Percentiles rank a stretch among this genome's conserved stretches.
These are phyloP conservation scores for Lecanicillium sp. DNA, from an alignment of 2,329 filamentous ascomycete species.

Conservation along the genomic window DNA sequence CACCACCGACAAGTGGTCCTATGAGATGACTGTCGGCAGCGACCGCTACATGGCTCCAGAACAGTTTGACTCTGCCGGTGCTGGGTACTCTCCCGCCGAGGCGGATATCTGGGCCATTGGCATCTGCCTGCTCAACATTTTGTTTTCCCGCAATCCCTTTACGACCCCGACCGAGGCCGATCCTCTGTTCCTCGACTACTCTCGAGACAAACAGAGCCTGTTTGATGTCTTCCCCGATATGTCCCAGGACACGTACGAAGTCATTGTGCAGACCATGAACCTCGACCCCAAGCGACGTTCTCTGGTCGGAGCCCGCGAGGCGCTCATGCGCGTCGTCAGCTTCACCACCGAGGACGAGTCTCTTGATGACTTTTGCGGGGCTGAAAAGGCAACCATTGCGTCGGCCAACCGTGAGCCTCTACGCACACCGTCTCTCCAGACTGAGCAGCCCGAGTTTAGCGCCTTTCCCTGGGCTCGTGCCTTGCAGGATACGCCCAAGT, in stretches of 20 bases:
- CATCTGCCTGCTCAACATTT: constrained; percentile 89
- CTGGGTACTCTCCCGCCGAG: constrained; percentile 84
- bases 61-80: constrained; percentile 83
- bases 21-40: constrained; percentile 88
- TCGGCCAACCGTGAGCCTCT: constrained; percentile 91
- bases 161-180: constrained; percentile 85
- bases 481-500: constrained; percentile 65
- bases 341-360: constrained; percentile 92
- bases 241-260: constrained; percentile 96
- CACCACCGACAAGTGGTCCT: constrained; percentile 81
- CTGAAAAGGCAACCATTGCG: constrained; percentile 66
- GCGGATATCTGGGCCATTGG: constrained; percentile 97
- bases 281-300: constrained; percentile 87
- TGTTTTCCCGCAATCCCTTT: constrained; percentile 96
- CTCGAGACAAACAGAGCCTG: constrained; percentile 84
- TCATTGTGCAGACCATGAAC: constrained; percentile 83
- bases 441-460: constrained; percentile 68
- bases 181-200: constrained; percentile 86
- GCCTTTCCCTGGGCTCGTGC: constrained; percentile 95
- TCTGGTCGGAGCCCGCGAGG: constrained; percentile 66
- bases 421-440: constrained; percentile 90
- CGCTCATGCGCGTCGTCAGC: constrained; percentile 70
- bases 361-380: constrained; percentile 87
- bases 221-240: constrained; percentile 98
- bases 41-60: constrained; percentile 99